Evolutionary conservation across 1,284 basidiomycete species (phyloP), one percentile per base, ranked within the genome.

Genomic region (Boletus mariae): DNA sequence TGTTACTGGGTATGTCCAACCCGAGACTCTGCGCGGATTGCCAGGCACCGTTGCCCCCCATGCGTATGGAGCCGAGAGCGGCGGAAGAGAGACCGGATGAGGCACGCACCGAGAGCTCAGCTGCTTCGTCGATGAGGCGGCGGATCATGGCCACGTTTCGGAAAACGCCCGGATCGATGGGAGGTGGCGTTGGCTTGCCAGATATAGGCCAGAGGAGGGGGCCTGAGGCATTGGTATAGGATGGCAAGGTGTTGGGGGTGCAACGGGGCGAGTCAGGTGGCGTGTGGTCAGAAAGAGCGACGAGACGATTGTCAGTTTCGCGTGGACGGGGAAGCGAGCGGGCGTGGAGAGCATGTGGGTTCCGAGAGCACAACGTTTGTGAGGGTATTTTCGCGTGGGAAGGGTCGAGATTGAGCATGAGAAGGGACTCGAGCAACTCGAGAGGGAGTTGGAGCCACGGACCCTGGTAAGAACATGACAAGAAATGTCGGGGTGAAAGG

Each of bases 381-480:
- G 72, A 55, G 55, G 76, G 76, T 15, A 71, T 57, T 50, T 84
- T 83, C 3, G 78, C 55, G 23, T 73, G 69, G 26, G 79, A 69
- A 11, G 89, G 85, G 68, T 91, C 87, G 32, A 85, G 71, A 70
- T 91, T 92, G 45, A 92, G 75, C 31, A 80, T 71, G 40, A 90
- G 76, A 3, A 92, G 75, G n/a, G 88, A 87, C 61, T 92, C 86
- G 55, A 92, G 78, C 12, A 92, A 73, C 68, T 92, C 90, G 51
- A 90, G 70, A 1, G 90, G 89, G n/a, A 92, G 80, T 65, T 91
- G 87, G 12, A 92, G 79, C 90, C 90, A 92, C 4, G 88, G 88
- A 11, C 90, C 90, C 89, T 92, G 62, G 40, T 23, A 35, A 34
- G 34, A 40, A n/a, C 1, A 15, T 9, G 13, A 13, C 17, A 23